Evolutionary conservation across 106 monocot species (phyloP).

Genomic region (Dactylorhiza incarnata): DNA sequence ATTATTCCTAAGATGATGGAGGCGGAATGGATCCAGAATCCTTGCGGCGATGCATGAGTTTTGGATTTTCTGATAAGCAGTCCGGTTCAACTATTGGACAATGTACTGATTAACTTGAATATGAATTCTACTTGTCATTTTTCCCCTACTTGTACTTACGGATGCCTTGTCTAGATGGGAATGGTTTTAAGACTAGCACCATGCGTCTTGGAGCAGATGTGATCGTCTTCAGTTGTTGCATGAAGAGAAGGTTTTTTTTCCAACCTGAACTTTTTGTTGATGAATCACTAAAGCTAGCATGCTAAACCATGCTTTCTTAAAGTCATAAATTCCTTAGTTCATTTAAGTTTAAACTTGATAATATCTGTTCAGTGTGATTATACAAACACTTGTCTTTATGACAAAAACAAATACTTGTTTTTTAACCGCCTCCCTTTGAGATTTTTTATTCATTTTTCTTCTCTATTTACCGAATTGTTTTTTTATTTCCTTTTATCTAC

Average conservation of each 20-base stretch:
- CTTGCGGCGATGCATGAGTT: constrained; percentile 79
- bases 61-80: constrained; percentile 87
- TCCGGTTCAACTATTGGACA: constrained; percentile 72
- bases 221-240: constrained; percentile 65
- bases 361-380: background rate
- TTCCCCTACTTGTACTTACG: background rate
- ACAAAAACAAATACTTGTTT: background rate
- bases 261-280: background rate
- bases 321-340: background rate
- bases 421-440: background rate
- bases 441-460: background rate
- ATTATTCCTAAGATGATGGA: constrained; percentile 60
- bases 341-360: background rate
- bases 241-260: constrained; percentile 11
- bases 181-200: constrained; percentile 97
- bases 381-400: background rate
- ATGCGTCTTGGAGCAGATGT: constrained; percentile 96
- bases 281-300: background rate
- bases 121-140: background rate
- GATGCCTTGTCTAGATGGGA: constrained; percentile 56
- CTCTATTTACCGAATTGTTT: background rate
- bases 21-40: constrained; percentile 86
- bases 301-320: background rate
- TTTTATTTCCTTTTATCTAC: background rate
- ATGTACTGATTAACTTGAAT: constrained; percentile 33